A percentile compares a stretch with the other conserved stretches of the same genome.
These are phyloP conservation scores for Trichoderma lentiforme DNA, from an alignment of 2,329 filamentous ascomycete species.

Conservation along the genomic window DNA sequence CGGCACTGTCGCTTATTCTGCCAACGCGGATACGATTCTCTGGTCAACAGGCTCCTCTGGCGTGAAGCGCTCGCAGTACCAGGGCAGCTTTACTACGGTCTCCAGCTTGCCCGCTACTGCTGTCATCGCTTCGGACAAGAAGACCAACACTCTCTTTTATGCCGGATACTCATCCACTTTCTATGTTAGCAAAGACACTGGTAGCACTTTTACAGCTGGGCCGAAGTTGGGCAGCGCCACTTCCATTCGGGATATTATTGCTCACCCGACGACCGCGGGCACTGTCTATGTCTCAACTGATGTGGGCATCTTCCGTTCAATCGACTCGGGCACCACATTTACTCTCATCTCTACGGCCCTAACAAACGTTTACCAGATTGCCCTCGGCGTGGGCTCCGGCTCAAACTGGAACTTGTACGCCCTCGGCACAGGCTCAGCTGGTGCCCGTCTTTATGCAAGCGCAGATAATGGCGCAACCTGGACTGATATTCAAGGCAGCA, in stretches of 20 bases:
- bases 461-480: slow-evolving; percentile 4
- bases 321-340: slow-evolving; percentile 1
- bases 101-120: slow-evolving; percentile 1
- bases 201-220: background rate
- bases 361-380: slow-evolving; percentile 4
- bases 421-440: background rate
- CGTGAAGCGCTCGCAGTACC: slow-evolving; percentile 5
- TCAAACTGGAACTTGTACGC: slow-evolving; percentile 12
- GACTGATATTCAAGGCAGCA: slow-evolving; percentile 4
- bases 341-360: background rate
- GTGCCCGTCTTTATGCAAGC: slow-evolving; percentile 4
- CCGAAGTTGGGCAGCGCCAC: slow-evolving; percentile 1
- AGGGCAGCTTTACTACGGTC: slow-evolving; percentile 3
- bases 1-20: slow-evolving; percentile 9
- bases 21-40: slow-evolving; percentile 5
- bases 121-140: slow-evolving; percentile 8
- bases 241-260: background rate
- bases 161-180: background rate
- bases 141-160: slow-evolving; percentile 4
- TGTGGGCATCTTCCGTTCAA: slow-evolving; percentile 3
- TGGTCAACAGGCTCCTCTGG: slow-evolving; percentile 7
- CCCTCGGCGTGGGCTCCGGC: background rate
- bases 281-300: slow-evolving; percentile 2
- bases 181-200: slow-evolving; percentile 8
- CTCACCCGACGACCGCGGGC: slow-evolving; percentile 1